Evolutionary conservation across 805 yeast genomes (phyloP), one percentile per base, ranked within the genome.

Genomic region (Kodamaea lidongshanica): DNA sequence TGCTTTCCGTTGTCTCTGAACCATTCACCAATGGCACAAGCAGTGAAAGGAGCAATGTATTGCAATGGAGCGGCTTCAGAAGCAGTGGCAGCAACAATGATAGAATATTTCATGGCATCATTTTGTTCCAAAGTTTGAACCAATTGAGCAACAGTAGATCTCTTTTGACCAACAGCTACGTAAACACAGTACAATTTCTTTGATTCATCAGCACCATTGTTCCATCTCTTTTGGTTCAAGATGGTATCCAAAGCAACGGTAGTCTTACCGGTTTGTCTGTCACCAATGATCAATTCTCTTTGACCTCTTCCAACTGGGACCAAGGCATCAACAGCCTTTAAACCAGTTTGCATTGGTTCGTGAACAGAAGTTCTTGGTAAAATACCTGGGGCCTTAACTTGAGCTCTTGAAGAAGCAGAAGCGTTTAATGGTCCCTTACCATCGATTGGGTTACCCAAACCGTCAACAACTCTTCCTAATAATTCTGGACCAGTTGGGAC

Each of bases 241-340:
- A 92, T 92, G 72, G 99, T 79, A 70, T 92, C 98, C 54, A 92
- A 67, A 54, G 97, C 98, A 56, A 92, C 96, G 47, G 97, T 96
- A 62, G 98, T 92, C 79, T 92, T 92, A 82, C 98, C 98, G 59
- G 98, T 92, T 77, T 92, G 98, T 79, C 98, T 89, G 72, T 89
- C 98, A 81, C 98, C 98, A 65, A 89, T 89, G 60, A 89, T 89
- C 83, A 92, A 76, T 78, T 92, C 98, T 85, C 98, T 92, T 76
- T 92, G 98, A 69, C 98, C 98, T 83, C 98, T 92, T 65, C 98
- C 98, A 56, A 92, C 70, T 70, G 98, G 98, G 69, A 92, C 99
- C 58, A 92, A 80, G 63, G 98, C 89, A 65, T 92, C 99, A 54
- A 92, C 96, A 44, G 96, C 80, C 77, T 92, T 92, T 63, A 92